Conservation (phyloP, 352 stramenopile genomes). For the Elongisporangium prolatum region DNA sequence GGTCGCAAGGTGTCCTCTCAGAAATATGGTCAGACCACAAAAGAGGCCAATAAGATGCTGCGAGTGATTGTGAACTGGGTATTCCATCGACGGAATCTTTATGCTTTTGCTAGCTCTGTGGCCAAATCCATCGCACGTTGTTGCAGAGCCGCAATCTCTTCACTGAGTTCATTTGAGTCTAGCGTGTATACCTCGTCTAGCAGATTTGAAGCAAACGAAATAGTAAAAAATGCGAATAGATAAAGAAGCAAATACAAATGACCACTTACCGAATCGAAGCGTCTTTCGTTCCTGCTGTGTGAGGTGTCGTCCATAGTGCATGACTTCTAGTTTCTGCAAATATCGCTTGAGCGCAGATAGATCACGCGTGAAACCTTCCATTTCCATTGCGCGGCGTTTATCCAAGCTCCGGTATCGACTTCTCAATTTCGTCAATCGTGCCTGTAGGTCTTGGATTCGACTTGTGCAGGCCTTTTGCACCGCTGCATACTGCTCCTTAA, state of each 20-base stretch:
- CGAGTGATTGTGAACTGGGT: slow-evolving; percentile 2
- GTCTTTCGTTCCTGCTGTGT: slow-evolving; percentile 43
- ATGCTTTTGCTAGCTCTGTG: slow-evolving; percentile 40
- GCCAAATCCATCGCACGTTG: slow-evolving; percentile 61
- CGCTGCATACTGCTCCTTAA: slow-evolving; percentile 73
- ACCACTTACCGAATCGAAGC: slow-evolving; percentile 28
- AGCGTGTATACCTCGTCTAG: slow-evolving; percentile 48
- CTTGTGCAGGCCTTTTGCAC: slow-evolving; percentile 65
- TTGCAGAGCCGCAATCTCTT: slow-evolving; percentile 58
- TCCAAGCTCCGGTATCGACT: slow-evolving; percentile 58
- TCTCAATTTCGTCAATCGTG: slow-evolving; percentile 56
- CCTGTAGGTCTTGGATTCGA: slow-evolving; percentile 68
- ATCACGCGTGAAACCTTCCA: slow-evolving; percentile 78
- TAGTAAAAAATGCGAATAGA: neutral
- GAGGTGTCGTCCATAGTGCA: slow-evolving; percentile 51
- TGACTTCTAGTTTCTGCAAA: slow-evolving; percentile 66
- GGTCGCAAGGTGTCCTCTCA: neutral
- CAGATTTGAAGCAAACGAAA: neutral
- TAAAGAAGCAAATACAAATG: neutral
- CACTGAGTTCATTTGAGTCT: slow-evolving; percentile 51
- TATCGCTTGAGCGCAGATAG: slow-evolving; percentile 54
- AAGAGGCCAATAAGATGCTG: slow-evolving; percentile 1
- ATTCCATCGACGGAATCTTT: neutral
- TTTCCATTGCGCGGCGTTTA: slow-evolving; percentile 71
- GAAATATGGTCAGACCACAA: neutral